These are phyloP conservation scores for Entrophospora sp. DNA, from an alignment of 192 early-diverging fungal species.

Conservation along the genomic window DNA sequence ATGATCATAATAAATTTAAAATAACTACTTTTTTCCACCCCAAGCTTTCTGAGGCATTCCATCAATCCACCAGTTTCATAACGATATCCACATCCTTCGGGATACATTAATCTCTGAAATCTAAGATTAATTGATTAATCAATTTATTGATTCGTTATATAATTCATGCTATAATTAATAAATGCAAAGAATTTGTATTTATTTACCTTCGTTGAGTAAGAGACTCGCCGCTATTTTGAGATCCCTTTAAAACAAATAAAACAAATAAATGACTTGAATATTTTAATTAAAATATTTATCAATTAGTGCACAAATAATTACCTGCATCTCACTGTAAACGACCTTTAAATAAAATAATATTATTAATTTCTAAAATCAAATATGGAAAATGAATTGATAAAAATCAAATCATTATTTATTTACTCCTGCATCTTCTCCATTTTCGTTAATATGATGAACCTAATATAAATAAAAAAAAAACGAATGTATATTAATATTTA, in stretches of 20 bases:
- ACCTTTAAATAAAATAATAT: slow-evolving; percentile 23
- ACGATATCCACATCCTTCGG: slow-evolving; percentile 49
- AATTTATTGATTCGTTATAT: background rate
- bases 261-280: background rate
- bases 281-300: background rate
- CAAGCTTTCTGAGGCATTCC: slow-evolving; percentile 43
- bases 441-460: slow-evolving; percentile 53
- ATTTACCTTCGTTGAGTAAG: slow-evolving; percentile 34
- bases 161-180: background rate
- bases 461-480: background rate
- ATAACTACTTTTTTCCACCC: slow-evolving; percentile 50
- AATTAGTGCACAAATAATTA: slow-evolving; percentile 1
- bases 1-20: too few relatives aligned
- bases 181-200: background rate
- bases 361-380: background rate
- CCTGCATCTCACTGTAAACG: slow-evolving; percentile 60
- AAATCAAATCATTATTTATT: slow-evolving; percentile 10
- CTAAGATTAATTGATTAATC: slow-evolving; percentile 1
- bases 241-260: slow-evolving; percentile 28
- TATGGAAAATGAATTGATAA: background rate
- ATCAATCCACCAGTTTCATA: slow-evolving; percentile 54
- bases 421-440: slow-evolving; percentile 53
- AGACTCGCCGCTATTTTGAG: slow-evolving; percentile 36
- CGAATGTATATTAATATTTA: background rate
- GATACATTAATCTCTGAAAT: slow-evolving; percentile 45